Evolutionary conservation across 2,329 filamentous ascomycete genomes (phyloP).

Genomic region (Cladophialophora bantiana): DNA sequence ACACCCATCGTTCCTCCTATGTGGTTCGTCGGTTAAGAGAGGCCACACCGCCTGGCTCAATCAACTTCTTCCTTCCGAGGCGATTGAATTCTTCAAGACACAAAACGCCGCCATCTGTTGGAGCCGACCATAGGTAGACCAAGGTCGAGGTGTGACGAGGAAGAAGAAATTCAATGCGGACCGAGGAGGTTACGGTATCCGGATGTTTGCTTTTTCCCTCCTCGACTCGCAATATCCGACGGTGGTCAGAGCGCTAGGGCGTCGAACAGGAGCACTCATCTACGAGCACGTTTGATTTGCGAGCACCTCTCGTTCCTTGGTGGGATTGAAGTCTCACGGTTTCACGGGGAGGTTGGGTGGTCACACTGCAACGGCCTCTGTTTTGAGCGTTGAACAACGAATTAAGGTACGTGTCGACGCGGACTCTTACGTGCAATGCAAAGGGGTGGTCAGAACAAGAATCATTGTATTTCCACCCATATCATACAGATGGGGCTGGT

Average conservation of each 20-base stretch:
- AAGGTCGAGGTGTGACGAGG: not conserved
- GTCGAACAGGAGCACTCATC: not conserved
- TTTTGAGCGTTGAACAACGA: not conserved
- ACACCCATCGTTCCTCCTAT: constrained; percentile 5
- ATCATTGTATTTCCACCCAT: constrained; percentile 5
- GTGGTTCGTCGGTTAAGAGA: constrained; percentile 19
- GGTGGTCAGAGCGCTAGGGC: not conserved
- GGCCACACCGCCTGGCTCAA: constrained; percentile 18
- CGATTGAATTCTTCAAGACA: constrained; percentile 1
- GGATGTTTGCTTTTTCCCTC: not conserved
- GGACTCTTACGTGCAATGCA: not conserved
- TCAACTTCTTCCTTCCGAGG: not conserved
- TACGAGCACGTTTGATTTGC: not conserved
- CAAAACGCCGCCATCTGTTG: not conserved
- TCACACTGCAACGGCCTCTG: constrained; percentile 14
- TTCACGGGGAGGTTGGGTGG: not conserved
- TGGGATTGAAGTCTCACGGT: constrained; percentile 5
- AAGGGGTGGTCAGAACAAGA: constrained; percentile 19
- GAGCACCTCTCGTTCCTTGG: not conserved
- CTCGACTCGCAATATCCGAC: not conserved
- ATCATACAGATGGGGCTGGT: not conserved
- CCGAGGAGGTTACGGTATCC: not conserved
- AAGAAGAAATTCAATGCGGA: constrained; percentile 9
- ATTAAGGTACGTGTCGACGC: not conserved
- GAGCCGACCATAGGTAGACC: not conserved